Evolutionary conservation across 139 green algal genomes (phyloP), one percentile per base, ranked within the genome.

Genomic region (Chlamydomonas applanata): DNA sequence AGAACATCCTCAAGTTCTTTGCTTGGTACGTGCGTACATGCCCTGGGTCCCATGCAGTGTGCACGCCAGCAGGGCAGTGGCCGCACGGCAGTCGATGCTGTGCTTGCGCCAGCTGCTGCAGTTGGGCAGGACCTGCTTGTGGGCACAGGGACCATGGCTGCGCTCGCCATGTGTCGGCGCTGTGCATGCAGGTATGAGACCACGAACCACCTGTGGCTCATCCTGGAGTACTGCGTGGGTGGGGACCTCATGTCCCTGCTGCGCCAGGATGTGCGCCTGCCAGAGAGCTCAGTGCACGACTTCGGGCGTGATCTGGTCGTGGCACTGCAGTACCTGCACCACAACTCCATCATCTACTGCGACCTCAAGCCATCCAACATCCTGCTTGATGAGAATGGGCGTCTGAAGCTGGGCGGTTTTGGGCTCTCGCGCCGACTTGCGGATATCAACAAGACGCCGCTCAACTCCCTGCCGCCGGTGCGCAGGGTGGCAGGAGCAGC

Each of bases 191-290:
- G 92, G 92, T 98, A 97, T 73, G 94, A 98, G 87, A 98, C 94
- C 19, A 88, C 83, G 72, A 97, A 98, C 84, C 92, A 97, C 76
- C 79, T 98, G 45, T 99, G 95, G 95, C 89, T 98, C n/a, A 95
- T 99, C 44, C 83, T 98, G 65, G 95, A 99, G 84, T 99, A 97
- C 82, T 98, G 94, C 66, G 95, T 98, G 13, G 95, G 95, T 0
- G 95, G 95, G 0, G 91, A 97, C 81, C 85, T 99, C 52, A 86
- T 94, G 78, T 86, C 86, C 0, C 78, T 98, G 74, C 84, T 99
- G 35, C 69, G 83, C 25, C 80, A 93, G 79, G 95, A 99, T 69
- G 81, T 90, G 25, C 69, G 70, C 4, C 82, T 99, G 27, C 95
- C 95, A 16, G 93, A 98, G 77, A 75, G 80, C 30, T 94, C 85